Base-by-base conservation (phyloP, 331 rosid species). In the Pyracantha coccinea region DNA sequence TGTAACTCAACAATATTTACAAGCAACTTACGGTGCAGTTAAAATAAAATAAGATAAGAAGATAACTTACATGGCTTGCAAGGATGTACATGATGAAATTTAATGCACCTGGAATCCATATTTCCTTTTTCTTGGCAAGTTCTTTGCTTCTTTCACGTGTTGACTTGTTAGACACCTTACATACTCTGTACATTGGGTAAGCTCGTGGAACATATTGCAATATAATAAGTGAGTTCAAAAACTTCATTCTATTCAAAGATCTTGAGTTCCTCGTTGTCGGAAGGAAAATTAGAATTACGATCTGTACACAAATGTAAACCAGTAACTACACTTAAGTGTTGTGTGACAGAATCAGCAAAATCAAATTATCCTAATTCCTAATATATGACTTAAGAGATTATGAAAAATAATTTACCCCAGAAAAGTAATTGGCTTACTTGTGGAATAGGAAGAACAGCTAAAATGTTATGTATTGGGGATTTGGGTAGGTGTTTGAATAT, bases 401-500 rank as follows among this genome's bases (percentile, higher is more conserved):
- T 6, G 32, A 29, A 29, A 29, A 29, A 29, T 29, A 29, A 29
- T 29, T 29, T 29, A 29, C 32, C 1, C 1, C 32, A 29, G 5
- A 29, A 29, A 29, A 29, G 32, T 29, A 29, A 29, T 4, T 29
- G 32, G 8, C 71, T 66, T 41, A 68, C 58, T 24, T 68, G 72
- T 15, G 73, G 60, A 25, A 69, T 27, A 16, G 41, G 73, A 68
- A 69, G 73, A 69, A 0, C 44, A 25, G 41, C 16, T 19, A 47
- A 5, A 4, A 5, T 9, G 10, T 4, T 33, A 6, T 29, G 32
- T 29, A 13, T 27, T 25, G 4, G 13, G 28, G 23, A 44, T 29
- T 29, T 29, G 0, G 6, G 32, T 29, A n/a, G n/a, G n/a, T n/a
- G n/a, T n/a, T n/a, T n/a, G n/a, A n/a, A n/a, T n/a, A n/a, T n/a